phyloP scores from a whole-genome alignment of 306 rosid genomes.

The Nissolia schottii region DNA sequence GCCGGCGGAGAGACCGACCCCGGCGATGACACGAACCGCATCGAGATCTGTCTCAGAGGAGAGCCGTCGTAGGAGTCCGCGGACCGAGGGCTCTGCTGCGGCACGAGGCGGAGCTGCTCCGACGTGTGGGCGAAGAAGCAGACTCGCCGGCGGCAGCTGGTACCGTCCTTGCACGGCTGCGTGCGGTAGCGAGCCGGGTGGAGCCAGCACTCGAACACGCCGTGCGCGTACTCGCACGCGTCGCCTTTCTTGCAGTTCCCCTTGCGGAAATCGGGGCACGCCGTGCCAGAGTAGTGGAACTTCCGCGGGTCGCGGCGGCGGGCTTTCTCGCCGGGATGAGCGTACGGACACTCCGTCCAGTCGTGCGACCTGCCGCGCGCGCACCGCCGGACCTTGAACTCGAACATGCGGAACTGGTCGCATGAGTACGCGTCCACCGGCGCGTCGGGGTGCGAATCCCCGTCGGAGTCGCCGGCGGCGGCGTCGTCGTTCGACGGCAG shows the following conservation, averaged over 20 bases:
- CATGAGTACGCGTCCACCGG: constrained; percentile 86
- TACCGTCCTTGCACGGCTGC: constrained; percentile 95
- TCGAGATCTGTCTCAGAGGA: constrained; percentile 41
- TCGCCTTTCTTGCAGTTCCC: constrained; percentile 84
- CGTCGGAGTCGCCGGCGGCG: constrained; percentile 45
- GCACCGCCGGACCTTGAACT: constrained; percentile 85
- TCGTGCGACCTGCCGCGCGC: constrained; percentile 95
- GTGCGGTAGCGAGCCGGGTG: constrained; percentile 95
- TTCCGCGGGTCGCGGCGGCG: constrained; percentile 89
- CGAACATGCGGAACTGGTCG: constrained; percentile 89
- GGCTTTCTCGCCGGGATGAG: constrained; percentile 99
- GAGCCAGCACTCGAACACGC: constrained; percentile 98
- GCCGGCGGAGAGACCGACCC: constrained; percentile 48
- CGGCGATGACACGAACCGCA: constrained; percentile 51
- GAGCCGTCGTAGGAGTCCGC: constrained; percentile 71
- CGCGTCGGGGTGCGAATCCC: constrained; percentile 39
- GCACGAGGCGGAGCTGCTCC: constrained; percentile 75
- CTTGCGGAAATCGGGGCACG: constrained; percentile 90
- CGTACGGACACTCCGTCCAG: constrained; percentile 99
- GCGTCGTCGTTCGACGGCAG: constrained; percentile 45
- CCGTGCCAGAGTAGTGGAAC: constrained; percentile 83
- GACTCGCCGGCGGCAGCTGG: constrained; percentile 69
- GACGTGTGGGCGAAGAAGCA: constrained; percentile 96
- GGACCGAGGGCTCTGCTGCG: constrained; percentile 62
- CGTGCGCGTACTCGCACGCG: constrained; percentile 85